Evolutionary conservation across 805 yeast genomes (phyloP), one percentile per base, ranked within the genome.

Genomic region (Cyberlindnera samutprakarnensis): DNA sequence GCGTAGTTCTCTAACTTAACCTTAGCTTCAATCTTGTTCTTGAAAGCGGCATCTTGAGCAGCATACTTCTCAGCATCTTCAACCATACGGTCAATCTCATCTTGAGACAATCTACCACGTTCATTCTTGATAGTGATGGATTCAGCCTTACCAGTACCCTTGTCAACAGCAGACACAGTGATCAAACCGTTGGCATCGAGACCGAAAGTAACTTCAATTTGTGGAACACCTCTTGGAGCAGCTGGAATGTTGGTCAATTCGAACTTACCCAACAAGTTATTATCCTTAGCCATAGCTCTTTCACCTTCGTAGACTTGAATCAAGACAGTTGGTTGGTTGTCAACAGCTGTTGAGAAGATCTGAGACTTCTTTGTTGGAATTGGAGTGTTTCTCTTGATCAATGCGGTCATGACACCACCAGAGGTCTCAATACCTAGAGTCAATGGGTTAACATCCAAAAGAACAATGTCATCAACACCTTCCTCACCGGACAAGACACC

Each of bases 231-330:
- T 69, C 92, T 78, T 59, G 94, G 94, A 14, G 94, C 86, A 36
- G 94, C 85, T 50, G 94, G 94, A 51, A 83, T 83, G 45, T 87
- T 86, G 17, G 82, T 74, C 54, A 83, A 76, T 61, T 83, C 94
- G 46, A 84, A 84, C 62, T 83, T 82, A 57, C 94, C 94, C 42
- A 84, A 72, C 57, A 74, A 66, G 68, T 87, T 88, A 74, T 87
- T 87, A 65, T 87, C 96, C 70, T 81, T 86, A 32, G 92, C 88
- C 70, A 82, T 71, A 11, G 95, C 83, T 68, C 96, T 83, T 70
- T 87, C 96, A 72, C 96, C 96, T 68, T 87, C 96, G 55, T 64
- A 87, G 27, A 87, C 95, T 69, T 86, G 94, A 58, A 87, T 87
- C 66, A 84, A 70, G 18, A 87, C 96, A 49, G 94, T 87, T 51